Evolutionary conservation across 768 basidiomycete species (phyloP).

Genomic region (Naganishia randhawae): DNA sequence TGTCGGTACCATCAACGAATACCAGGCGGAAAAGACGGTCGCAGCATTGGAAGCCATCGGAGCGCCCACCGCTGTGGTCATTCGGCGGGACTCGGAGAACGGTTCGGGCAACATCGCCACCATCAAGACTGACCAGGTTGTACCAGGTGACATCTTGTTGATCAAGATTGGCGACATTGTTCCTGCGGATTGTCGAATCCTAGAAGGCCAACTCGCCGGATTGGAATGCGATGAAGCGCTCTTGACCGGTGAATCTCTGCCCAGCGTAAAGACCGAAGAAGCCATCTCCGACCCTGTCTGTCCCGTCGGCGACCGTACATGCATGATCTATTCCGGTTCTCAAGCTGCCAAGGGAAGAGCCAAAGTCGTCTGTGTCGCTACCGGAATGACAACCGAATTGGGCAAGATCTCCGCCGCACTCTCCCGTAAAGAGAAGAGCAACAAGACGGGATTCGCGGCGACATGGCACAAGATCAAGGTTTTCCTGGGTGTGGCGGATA

Average conservation of each 20-base stretch:
- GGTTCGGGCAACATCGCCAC: slow-evolving; percentile 30
- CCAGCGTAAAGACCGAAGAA: slow-evolving; percentile 54
- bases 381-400: slow-evolving; percentile 59
- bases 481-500: slow-evolving; percentile 51
- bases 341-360: slow-evolving; percentile 57
- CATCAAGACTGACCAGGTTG: slow-evolving; percentile 32
- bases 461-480: slow-evolving; percentile 59
- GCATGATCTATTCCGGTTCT: slow-evolving; percentile 52
- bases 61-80: slow-evolving; percentile 50
- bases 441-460: slow-evolving; percentile 48
- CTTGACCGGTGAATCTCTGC: slow-evolving; percentile 58
- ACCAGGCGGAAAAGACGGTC: slow-evolving; percentile 52
- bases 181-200: slow-evolving; percentile 53
- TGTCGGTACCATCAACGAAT: slow-evolving; percentile 49
- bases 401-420: slow-evolving; percentile 51
- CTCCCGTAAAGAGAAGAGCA: slow-evolving; percentile 46
- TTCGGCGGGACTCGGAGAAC: slow-evolving; percentile 37
- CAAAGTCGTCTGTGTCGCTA: slow-evolving; percentile 55
- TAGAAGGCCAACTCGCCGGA: slow-evolving; percentile 53
- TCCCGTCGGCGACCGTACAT: slow-evolving; percentile 30
- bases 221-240: slow-evolving; percentile 58
- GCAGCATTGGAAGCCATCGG: slow-evolving; percentile 52
- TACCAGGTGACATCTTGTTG: slow-evolving; percentile 54
- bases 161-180: slow-evolving; percentile 53
- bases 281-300: slow-evolving; percentile 34